A percentile compares a stretch with the other conserved stretches of the same genome.
Conservation (phyloP, 2,329 filamentous ascomycete genomes). For the Gnomoniopsis sp. region DNA sequence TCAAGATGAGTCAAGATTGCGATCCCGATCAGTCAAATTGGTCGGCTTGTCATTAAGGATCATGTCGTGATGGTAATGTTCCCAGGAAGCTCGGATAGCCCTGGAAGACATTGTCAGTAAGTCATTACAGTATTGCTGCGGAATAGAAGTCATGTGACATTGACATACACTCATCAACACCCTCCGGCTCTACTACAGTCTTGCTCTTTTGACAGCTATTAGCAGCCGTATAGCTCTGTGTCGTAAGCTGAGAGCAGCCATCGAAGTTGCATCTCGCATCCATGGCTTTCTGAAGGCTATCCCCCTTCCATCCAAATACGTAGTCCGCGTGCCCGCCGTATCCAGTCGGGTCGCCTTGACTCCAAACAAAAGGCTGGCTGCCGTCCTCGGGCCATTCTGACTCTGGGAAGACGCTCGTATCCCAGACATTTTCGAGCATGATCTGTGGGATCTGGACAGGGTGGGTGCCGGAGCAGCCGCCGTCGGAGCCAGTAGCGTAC, state of each 20-base stretch:
- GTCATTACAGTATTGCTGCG: background rate
- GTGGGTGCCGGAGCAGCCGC: conserved; percentile 24
- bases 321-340: conserved; percentile 37
- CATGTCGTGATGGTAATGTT: conserved; percentile 1
- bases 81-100: background rate
- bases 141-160: background rate
- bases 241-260: conserved; percentile 20
- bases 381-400: conserved; percentile 27
- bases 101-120: background rate
- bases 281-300: conserved; percentile 28
- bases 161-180: conserved; percentile 24
- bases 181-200: conserved; percentile 17
- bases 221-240: conserved; percentile 20
- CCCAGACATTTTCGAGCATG: conserved; percentile 26
- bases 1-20: background rate
- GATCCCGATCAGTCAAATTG: background rate
- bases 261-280: conserved; percentile 15
- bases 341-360: conserved; percentile 29
- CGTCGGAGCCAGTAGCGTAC: conserved; percentile 36
- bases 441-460: conserved; percentile 25
- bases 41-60: background rate
- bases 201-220: conserved; percentile 21
- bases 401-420: conserved; percentile 22
- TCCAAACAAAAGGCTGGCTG: conserved; percentile 28
- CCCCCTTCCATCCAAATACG: conserved; percentile 35